Percentiles rank a stretch among this genome's conserved stretches.
phyloP scores from a whole-genome alignment of 176 grass and related monocot species.

The Raddia distichophylla region DNA sequence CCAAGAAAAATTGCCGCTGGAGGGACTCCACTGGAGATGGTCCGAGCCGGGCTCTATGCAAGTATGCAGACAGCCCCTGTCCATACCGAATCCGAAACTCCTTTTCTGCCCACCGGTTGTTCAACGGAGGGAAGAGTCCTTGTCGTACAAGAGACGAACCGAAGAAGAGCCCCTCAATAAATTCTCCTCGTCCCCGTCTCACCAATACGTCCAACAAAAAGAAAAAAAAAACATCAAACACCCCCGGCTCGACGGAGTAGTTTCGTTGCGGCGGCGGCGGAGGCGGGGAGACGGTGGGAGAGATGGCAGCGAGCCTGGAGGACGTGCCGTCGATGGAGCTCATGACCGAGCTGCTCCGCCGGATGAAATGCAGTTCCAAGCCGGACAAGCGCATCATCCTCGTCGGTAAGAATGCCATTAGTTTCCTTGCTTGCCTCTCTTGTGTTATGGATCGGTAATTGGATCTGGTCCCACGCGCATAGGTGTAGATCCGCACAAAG shows the following conservation, averaged over 20 bases:
- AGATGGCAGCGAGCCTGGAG: constrained; percentile 72
- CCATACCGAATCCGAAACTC: neutral
- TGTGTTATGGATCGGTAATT: neutral
- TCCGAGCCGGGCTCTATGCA: too few species aligned
- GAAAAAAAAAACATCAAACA: neutral
- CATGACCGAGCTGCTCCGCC: constrained; percentile 94
- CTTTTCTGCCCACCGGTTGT: too few species aligned
- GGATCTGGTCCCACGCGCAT: neutral
- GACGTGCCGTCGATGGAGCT: constrained; percentile 90
- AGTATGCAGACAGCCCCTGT: too few species aligned
- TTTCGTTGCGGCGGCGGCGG: neutral
- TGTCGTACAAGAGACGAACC: neutral
- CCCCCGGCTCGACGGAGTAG: neutral
- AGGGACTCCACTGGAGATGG: too few species aligned
- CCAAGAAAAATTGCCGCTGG: too few species aligned
- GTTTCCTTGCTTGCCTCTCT: neutral
- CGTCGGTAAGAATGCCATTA: constrained; percentile 45
- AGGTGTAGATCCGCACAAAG: constrained; percentile 23
- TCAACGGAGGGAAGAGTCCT: neutral
- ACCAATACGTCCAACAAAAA: neutral
- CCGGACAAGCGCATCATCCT: constrained; percentile 97
- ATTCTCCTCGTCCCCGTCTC: neutral
- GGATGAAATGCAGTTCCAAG: constrained; percentile 90
- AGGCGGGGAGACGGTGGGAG: constrained; percentile 1
- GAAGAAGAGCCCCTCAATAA: neutral